Percentiles rank a stretch among this genome's conserved stretches.
These are phyloP conservation scores for Coniochaeta pulveracea DNA, from an alignment of 2,329 filamentous ascomycete species.

Conservation along the genomic window DNA sequence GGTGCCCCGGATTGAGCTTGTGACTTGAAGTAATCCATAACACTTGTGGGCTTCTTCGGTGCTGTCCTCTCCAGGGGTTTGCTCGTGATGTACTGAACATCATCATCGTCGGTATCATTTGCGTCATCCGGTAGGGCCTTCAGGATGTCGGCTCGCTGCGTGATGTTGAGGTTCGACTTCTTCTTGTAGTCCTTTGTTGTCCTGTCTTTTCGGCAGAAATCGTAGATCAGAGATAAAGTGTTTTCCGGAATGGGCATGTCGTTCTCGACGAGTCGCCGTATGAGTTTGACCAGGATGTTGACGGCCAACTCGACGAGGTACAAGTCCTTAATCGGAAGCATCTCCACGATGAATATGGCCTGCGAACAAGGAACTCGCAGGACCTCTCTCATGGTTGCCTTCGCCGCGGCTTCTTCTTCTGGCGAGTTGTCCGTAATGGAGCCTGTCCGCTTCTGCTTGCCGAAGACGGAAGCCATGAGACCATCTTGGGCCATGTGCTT, in stretches of 20 bases:
- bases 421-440: slow-evolving; percentile 3
- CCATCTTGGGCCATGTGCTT: slow-evolving; percentile 75
- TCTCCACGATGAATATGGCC: slow-evolving; percentile 66
- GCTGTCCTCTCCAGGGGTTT: slow-evolving; percentile 21
- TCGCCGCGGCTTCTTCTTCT: slow-evolving; percentile 5
- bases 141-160: slow-evolving; percentile 75
- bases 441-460: slow-evolving; percentile 12
- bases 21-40: slow-evolving; percentile 52
- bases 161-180: slow-evolving; percentile 68
- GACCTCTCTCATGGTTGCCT: slow-evolving; percentile 30
- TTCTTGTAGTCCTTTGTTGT: slow-evolving; percentile 41
- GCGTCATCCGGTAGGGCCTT: slow-evolving; percentile 47
- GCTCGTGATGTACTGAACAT: slow-evolving; percentile 34
- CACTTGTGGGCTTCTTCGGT: slow-evolving; percentile 38
- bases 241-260: slow-evolving; percentile 56
- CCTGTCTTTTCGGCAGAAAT: slow-evolving; percentile 52
- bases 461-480: slow-evolving; percentile 64
- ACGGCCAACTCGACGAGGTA: slow-evolving; percentile 79
- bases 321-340: slow-evolving; percentile 80
- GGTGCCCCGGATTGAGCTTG: slow-evolving; percentile 13
- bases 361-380: slow-evolving; percentile 51
- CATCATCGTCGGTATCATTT: slow-evolving; percentile 34
- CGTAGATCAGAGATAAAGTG: slow-evolving; percentile 50
- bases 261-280: slow-evolving; percentile 69
- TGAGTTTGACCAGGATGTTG: slow-evolving; percentile 71